Evolutionary conservation across 768 basidiomycete genomes (phyloP).

Genomic region (Gloeopeniophorella convolvens): DNA sequence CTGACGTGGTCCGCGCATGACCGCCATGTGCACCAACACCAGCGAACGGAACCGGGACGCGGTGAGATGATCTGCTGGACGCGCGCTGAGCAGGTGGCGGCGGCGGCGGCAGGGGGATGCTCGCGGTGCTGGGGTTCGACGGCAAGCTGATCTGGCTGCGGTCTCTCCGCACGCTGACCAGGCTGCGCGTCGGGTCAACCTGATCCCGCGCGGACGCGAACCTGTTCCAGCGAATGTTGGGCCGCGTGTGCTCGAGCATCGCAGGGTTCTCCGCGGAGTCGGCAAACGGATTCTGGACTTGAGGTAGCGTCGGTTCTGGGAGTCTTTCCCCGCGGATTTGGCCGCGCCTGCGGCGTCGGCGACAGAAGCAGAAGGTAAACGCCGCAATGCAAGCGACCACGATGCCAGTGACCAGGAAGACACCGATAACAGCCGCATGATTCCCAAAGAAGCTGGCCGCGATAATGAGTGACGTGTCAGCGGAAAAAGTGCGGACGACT

Average conservation of each 20-base stretch:
- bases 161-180: neutral
- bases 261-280: slow-evolving; percentile 22
- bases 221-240: neutral
- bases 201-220: neutral
- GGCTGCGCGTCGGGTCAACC: neutral
- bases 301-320: slow-evolving; percentile 22
- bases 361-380: slow-evolving; percentile 37
- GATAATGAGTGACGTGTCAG: neutral
- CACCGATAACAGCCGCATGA: slow-evolving; percentile 61
- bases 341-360: slow-evolving; percentile 34
- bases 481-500: neutral
- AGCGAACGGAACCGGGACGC: slow-evolving; percentile 8
- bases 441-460: slow-evolving; percentile 55
- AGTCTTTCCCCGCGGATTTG: neutral
- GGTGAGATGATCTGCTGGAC: slow-evolving; percentile 1
- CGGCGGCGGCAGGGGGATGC: neutral
- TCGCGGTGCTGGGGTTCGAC: neutral
- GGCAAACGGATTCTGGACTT: slow-evolving; percentile 33
- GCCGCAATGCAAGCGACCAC: slow-evolving; percentile 40
- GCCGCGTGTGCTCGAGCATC: neutral
- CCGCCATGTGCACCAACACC: neutral
- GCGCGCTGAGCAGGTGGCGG: neutral
- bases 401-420: slow-evolving; percentile 66
- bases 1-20: neutral
- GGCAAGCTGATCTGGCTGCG: slow-evolving; percentile 1